A percentile compares a stretch with the other conserved stretches of the same genome.
These are phyloP conservation scores for Chrysoporthe deuterocubensis DNA, from an alignment of 2,329 filamentous ascomycete genomes.

Conservation along the genomic window DNA sequence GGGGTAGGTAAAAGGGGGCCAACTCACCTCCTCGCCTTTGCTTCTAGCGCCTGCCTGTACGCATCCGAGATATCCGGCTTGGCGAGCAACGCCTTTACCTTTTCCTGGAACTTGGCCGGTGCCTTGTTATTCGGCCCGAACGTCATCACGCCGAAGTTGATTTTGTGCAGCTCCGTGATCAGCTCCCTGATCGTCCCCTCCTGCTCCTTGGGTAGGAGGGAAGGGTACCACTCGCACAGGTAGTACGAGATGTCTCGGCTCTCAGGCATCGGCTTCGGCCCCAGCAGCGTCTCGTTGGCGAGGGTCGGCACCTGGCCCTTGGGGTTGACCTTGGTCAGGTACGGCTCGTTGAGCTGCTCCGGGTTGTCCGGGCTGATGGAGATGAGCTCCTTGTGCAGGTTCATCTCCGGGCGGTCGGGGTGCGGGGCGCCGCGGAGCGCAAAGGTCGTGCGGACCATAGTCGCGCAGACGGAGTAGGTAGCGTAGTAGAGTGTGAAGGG, in stretches of 20 bases:
- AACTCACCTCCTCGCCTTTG: neutral
- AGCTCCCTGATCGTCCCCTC: neutral
- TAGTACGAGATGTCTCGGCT: neutral
- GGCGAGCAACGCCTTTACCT: neutral
- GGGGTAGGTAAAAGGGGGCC: no score
- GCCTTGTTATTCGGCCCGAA: neutral
- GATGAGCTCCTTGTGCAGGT: neutral
- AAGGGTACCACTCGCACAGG: slow-evolving; percentile 11
- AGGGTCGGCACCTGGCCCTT: slow-evolving; percentile 5
- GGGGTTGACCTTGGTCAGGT: slow-evolving; percentile 14
- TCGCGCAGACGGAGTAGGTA: slow-evolving; percentile 5
- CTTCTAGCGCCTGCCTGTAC: slow-evolving; percentile 2
- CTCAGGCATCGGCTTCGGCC: neutral
- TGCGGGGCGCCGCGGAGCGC: slow-evolving; percentile 6
- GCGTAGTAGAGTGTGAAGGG: slow-evolving; percentile 10
- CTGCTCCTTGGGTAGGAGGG: slow-evolving; percentile 9
- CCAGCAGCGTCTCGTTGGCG: neutral
- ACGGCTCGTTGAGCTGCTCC: neutral
- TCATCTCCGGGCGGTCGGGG: slow-evolving; percentile 1
- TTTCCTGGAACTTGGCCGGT: neutral
- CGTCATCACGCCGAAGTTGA: neutral
- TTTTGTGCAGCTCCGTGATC: neutral
- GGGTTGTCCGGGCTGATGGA: neutral
- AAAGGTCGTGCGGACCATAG: slow-evolving; percentile 1
- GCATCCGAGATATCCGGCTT: neutral